Base-by-base conservation (phyloP, 805 yeast species). In the Candida sithepensis region DNA sequence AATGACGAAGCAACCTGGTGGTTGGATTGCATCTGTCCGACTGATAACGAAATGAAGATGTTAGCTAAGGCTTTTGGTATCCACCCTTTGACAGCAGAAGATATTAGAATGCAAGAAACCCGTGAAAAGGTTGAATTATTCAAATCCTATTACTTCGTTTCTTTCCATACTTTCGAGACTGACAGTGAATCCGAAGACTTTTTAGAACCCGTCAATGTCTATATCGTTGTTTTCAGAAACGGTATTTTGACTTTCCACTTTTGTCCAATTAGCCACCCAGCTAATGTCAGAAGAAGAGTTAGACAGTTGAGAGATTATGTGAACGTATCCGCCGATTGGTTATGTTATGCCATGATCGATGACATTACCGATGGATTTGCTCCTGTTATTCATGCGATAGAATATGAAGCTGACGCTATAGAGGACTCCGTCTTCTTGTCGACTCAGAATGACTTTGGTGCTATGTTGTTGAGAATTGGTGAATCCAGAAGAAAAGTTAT, bases 41-140 rank as follows among this genome's bases (percentile, higher is more conserved):
- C 97, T 0, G 98, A 92, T 62, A 82, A 83, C 19, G 99, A 94
- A 68, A 89, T 94, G 96, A 86, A 86, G 62, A 83, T 88, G 58
- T 66, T 94, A 37, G 85, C 97, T 9, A 91, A 91, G 59, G 94
- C 97, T 0, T 92, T 92, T 67, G 96, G 97, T 9, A 88, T 92
- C 69, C 99, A 92, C 73, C 99, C 99, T 26, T 82, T 92, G 73
- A 92, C 99, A 0, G 90, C 97, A 1, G 99, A 92, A 70, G 99
- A 92, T 82, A 91, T 92, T 54, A 74, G 96, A 48, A 87, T 89
- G 81, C 96, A 91, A 70, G 99, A 92, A 70, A 81, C 96, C 21
- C 90, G 99, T 69, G 99, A 92, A 71, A 92, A 92, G 68, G 97
- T 92, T 26, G 99, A 92, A 67, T 67, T 94, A 30, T 92, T 92